Percentiles rank a stretch among this genome's conserved stretches.
These are phyloP conservation scores for Silene latifolia DNA, from an alignment of 148 eudicot species.

Conservation along the genomic window DNA sequence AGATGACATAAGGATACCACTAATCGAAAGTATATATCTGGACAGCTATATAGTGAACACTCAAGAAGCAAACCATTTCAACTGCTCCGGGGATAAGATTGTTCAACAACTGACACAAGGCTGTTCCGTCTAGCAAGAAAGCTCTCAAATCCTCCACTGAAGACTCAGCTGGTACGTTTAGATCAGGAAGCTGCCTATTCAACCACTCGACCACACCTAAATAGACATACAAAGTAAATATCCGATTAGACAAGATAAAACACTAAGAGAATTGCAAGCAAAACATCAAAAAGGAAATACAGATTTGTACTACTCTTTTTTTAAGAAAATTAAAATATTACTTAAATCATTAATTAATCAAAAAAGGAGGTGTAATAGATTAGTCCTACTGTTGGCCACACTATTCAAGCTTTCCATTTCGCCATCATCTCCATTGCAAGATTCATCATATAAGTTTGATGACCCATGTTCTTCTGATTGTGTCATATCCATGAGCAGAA, in stretches of 20 bases:
- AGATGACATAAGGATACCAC: not conserved
- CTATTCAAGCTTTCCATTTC: conserved; percentile 33
- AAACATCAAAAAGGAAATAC: not conserved
- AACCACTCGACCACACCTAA: conserved; percentile 62
- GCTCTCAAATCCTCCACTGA: conserved; percentile 65
- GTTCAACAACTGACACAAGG: conserved; percentile 62
- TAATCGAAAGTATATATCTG: not conserved
- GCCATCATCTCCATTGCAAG: conserved; percentile 33
- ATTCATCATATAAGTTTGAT: conserved; percentile 25
- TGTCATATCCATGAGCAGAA: conserved; percentile 46
- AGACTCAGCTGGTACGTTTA: conserved; percentile 58
- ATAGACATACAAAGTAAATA: conserved; percentile 4
- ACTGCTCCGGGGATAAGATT: conserved; percentile 70
- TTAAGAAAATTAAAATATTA: not conserved
- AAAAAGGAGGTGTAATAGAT: not conserved
- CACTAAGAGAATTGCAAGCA: conserved; percentile 1
- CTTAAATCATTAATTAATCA: not conserved
- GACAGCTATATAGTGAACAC: not conserved
- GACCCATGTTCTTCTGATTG: conserved; percentile 35
- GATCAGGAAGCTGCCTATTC: conserved; percentile 55
- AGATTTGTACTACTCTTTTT: not conserved
- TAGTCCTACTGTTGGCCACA: conserved; percentile 28
- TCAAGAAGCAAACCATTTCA: conserved; percentile 29
- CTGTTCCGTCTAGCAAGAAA: conserved; percentile 62
- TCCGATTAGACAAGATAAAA: conserved; percentile 5